These are phyloP conservation scores for Erucastrum elatum DNA, from an alignment of 345 rosid species.

Conservation along the genomic window DNA sequence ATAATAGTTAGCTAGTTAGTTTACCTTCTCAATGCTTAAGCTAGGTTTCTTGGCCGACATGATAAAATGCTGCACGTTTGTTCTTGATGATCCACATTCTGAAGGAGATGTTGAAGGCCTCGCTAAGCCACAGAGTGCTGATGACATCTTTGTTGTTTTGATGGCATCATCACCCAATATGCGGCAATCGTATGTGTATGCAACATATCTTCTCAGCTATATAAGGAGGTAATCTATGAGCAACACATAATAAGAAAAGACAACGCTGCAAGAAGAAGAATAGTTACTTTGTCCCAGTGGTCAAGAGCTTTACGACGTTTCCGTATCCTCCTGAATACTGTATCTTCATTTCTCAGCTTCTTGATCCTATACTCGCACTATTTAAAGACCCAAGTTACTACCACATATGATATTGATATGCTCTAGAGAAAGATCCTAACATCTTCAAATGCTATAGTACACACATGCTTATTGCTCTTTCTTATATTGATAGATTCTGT, in stretches of 20 bases:
- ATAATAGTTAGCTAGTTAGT: not conserved
- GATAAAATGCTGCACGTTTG: constrained; percentile 29
- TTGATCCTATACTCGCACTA: constrained; percentile 87
- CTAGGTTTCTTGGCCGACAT: constrained; percentile 46
- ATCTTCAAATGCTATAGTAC: too few species aligned
- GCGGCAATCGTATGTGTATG: constrained; percentile 74
- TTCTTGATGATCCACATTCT: constrained; percentile 44
- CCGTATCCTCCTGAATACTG: constrained; percentile 59
- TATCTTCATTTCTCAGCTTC: constrained; percentile 82
- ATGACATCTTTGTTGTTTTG: constrained; percentile 7
- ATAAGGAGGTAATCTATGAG: constrained; percentile 24
- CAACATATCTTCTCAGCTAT: constrained; percentile 91
- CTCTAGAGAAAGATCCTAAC: not conserved
- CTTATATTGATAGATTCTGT: too few species aligned
- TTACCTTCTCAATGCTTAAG: constrained; percentile 60
- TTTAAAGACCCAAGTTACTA: constrained; percentile 29
- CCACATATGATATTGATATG: constrained; percentile 11
- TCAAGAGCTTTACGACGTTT: constrained; percentile 73
- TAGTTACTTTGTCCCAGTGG: constrained; percentile 82
- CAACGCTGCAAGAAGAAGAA: not conserved
- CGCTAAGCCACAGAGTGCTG: constrained; percentile 42
- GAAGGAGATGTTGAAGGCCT: constrained; percentile 43
- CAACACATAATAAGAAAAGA: constrained; percentile 16
- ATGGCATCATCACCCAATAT: constrained; percentile 50
- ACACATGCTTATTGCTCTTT: too few species aligned